Evolutionary conservation across 1,284 basidiomycete species (phyloP).

Genomic region (Sporisorium scitamineum): DNA sequence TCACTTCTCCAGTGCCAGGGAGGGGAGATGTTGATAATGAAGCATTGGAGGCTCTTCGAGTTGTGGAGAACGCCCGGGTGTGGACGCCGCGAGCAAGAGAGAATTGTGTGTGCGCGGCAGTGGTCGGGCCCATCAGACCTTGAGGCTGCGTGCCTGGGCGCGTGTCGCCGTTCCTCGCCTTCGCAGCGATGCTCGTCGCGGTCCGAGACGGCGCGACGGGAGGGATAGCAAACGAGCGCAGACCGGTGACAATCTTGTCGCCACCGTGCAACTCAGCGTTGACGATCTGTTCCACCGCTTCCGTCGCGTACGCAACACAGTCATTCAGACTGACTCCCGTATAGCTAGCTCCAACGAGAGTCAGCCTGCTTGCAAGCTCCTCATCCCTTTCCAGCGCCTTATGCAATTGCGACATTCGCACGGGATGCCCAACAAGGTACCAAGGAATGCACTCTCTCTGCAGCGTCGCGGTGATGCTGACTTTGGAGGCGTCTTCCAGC

Average conservation of each 20-base stretch:
- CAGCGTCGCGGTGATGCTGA: slow-evolving; percentile 71
- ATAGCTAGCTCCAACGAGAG: slow-evolving; percentile 86
- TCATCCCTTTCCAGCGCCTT: slow-evolving; percentile 69
- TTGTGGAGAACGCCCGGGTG: slow-evolving; percentile 21
- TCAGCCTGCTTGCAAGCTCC: slow-evolving; percentile 75
- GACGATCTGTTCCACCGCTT: slow-evolving; percentile 43
- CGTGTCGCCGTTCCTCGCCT: slow-evolving; percentile 12
- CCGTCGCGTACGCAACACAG: slow-evolving; percentile 74
- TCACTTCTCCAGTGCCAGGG: background rate
- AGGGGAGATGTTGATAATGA: background rate
- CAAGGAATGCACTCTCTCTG: slow-evolving; percentile 86
- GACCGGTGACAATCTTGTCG: slow-evolving; percentile 29
- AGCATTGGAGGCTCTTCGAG: background rate
- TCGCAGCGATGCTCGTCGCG: background rate
- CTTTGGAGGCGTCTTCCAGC: slow-evolving; percentile 30
- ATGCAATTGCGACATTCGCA: slow-evolving; percentile 77
- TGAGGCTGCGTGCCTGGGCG: slow-evolving; percentile 15
- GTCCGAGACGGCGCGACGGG: slow-evolving; percentile 4
- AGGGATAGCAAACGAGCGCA: slow-evolving; percentile 36
- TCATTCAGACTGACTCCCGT: slow-evolving; percentile 91
- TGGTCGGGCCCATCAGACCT: slow-evolving; percentile 34
- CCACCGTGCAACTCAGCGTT: slow-evolving; percentile 35
- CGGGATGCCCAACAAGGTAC: slow-evolving; percentile 79
- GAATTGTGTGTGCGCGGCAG: slow-evolving; percentile 15
- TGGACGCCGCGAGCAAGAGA: slow-evolving; percentile 24